Evolutionary conservation across 129 eudicot species (phyloP).

Genomic region (Escallonia rubra): DNA sequence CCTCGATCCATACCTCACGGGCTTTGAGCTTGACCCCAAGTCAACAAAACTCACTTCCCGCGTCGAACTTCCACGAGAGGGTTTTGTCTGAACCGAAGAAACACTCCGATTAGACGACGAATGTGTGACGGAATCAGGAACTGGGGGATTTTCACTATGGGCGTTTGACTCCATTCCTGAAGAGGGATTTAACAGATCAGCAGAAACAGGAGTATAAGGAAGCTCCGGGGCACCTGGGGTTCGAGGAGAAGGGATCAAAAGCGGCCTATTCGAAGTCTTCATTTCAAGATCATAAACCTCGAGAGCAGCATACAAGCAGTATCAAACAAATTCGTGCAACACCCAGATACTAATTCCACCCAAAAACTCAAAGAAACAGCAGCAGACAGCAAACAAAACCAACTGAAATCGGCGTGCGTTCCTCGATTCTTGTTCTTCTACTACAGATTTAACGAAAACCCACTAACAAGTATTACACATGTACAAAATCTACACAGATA

Average conservation of each 20-base stretch:
- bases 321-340: slow-evolving; percentile 6
- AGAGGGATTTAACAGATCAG: slow-evolving; percentile 27
- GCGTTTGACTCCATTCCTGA: slow-evolving; percentile 50
- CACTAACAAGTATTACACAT: neutral
- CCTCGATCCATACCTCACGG: slow-evolving; percentile 55
- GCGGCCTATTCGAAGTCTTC: slow-evolving; percentile 37
- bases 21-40: slow-evolving; percentile 48
- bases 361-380: slow-evolving; percentile 12
- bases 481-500: neutral
- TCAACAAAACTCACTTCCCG: slow-evolving; percentile 68
- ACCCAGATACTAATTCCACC: slow-evolving; percentile 24
- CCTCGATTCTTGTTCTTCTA: neutral
- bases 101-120: slow-evolving; percentile 42
- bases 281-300: slow-evolving; percentile 43
- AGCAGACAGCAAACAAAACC: slow-evolving; percentile 10
- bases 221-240: slow-evolving; percentile 18
- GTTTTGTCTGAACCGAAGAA: slow-evolving; percentile 33
- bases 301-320: slow-evolving; percentile 13
- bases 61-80: slow-evolving; percentile 29
- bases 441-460: neutral
- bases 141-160: slow-evolving; percentile 33
- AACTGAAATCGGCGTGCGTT: neutral
- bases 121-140: slow-evolving; percentile 17
- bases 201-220: slow-evolving; percentile 10
- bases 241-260: slow-evolving; percentile 37